A percentile compares a stretch with the other conserved stretches of the same genome.
phyloP scores from a whole-genome alignment of 495 filamentous ascomycete genomes.

The Hypomontagnella submonticulosa region DNA sequence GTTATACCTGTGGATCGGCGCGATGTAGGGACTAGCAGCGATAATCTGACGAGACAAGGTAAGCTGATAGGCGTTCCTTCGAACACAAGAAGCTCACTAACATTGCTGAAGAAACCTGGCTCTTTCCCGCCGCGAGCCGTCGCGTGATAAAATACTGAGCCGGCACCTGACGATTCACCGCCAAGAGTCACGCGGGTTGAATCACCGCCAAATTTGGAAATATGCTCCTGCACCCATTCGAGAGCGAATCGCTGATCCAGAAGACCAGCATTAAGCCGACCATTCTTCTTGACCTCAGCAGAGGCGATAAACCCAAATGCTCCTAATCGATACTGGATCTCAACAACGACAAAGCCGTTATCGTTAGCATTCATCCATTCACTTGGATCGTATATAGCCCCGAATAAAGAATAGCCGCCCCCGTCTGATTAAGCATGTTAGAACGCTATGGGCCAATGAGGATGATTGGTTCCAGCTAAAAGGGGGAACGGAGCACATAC shows the following conservation, averaged over 20 bases:
- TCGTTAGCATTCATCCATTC: conserved; percentile 54
- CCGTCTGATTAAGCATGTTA: conserved; percentile 44
- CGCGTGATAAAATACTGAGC: conserved; percentile 65
- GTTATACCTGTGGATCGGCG: conserved; percentile 51
- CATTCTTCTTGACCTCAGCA: conserved; percentile 47
- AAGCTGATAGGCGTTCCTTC: conserved; percentile 30
- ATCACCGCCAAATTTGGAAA: conserved; percentile 76
- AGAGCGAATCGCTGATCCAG: conserved; percentile 75
- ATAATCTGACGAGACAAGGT: conserved; percentile 25
- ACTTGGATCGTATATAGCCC: conserved; percentile 53
- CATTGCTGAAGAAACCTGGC: conserved; percentile 61
- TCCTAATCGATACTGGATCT: conserved; percentile 62
- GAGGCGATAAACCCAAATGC: conserved; percentile 64
- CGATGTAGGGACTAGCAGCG: conserved; percentile 36
- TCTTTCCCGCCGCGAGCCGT: conserved; percentile 49
- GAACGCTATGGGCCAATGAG: conserved; percentile 8
- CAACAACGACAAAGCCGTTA: conserved; percentile 58
- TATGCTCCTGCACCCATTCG: conserved; percentile 78
- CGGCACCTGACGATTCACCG: conserved; percentile 77
- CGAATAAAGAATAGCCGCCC: conserved; percentile 56
- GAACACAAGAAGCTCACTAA: conserved; percentile 46
- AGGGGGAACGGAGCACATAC: conserved; percentile 34
- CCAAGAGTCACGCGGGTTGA: conserved; percentile 71
- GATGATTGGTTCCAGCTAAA: background rate
- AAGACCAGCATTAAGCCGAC: conserved; percentile 71